A percentile compares a stretch with the other conserved stretches of the same genome.
phyloP scores from a whole-genome alignment of 108 stramenopile species.

The Cyclotella sp. region DNA sequence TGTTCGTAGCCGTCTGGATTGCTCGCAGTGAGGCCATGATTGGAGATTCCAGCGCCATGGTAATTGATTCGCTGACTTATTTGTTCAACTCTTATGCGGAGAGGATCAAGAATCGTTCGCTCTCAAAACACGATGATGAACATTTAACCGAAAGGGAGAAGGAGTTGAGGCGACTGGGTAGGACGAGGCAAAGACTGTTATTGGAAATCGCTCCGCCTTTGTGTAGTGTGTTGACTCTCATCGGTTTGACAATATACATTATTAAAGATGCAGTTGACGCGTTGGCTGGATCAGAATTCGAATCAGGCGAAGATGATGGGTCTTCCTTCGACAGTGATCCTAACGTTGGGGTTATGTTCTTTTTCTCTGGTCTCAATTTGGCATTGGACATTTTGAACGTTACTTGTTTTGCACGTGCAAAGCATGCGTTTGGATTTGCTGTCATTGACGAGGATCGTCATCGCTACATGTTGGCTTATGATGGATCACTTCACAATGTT shows the following conservation, averaged over 20 bases:
- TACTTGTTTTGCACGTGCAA: slow-evolving; percentile 72
- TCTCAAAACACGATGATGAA: slow-evolving; percentile 29
- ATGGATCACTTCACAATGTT: slow-evolving; percentile 48
- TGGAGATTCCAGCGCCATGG: slow-evolving; percentile 66
- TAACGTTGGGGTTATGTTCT: slow-evolving; percentile 71
- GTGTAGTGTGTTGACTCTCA: slow-evolving; percentile 66
- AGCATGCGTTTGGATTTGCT: slow-evolving; percentile 65
- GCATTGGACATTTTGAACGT: slow-evolving; percentile 80
- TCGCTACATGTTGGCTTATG: slow-evolving; percentile 47
- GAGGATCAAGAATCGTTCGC: slow-evolving; percentile 53
- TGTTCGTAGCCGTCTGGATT: slow-evolving; percentile 36
- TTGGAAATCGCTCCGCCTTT: slow-evolving; percentile 81
- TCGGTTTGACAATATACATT: slow-evolving; percentile 58
- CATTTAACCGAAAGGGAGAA: slow-evolving; percentile 21
- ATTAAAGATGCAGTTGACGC: slow-evolving; percentile 35
- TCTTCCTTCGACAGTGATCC: slow-evolving; percentile 31
- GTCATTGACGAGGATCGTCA: slow-evolving; percentile 50
- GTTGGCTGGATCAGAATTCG: slow-evolving; percentile 8
- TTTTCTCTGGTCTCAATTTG: slow-evolving; percentile 73
- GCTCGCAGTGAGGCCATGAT: slow-evolving; percentile 41
- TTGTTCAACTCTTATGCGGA: slow-evolving; percentile 75
- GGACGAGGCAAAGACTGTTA: slow-evolving; percentile 47
- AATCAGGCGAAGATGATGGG: slow-evolving; percentile 14
- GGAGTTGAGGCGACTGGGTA: slow-evolving; percentile 28
- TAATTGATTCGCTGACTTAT: slow-evolving; percentile 74